Evolutionary conservation across 768 basidiomycete species (phyloP).

Genomic region (Clathrus columnatus): DNA sequence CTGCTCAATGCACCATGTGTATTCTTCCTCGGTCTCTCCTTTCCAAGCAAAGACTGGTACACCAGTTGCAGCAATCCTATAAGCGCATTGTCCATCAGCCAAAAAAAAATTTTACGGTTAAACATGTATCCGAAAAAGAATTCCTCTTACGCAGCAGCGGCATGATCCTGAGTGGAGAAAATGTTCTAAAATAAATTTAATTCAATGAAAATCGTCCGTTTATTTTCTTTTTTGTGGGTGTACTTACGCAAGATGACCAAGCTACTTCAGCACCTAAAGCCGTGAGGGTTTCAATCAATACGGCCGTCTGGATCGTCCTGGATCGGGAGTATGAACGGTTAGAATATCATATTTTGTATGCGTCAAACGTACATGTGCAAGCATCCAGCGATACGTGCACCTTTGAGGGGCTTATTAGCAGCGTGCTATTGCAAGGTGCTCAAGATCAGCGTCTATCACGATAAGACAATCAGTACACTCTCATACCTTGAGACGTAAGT

Average conservation of each 20-base stretch:
- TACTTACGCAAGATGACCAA: conserved; percentile 93
- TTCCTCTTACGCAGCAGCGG: conserved; percentile 88
- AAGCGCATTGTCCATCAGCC: neutral
- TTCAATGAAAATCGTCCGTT: conserved; percentile 2
- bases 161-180: conserved; percentile 99
- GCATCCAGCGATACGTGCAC: conserved; percentile 94
- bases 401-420: conserved; percentile 76
- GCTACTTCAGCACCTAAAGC: conserved; percentile 94
- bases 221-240: neutral
- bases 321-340: conserved; percentile 5
- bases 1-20: conserved; percentile 97
- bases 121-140: neutral
- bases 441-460: conserved; percentile 11
- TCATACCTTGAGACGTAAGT: conserved; percentile 75
- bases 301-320: conserved; percentile 98
- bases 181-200: conserved; percentile 60
- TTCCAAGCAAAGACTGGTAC: conserved; percentile 99
- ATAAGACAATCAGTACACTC: conserved; percentile 13
- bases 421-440: conserved; percentile 47
- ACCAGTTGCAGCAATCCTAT: conserved; percentile 91
- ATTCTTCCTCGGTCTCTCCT: conserved; percentile 99
- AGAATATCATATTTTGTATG: neutral
- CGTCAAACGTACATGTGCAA: conserved; percentile 73
- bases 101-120: neutral
- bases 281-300: conserved; percentile 95